Evolutionary conservation across 805 yeast species (phyloP).

Genomic region (Candida chilensis): DNA sequence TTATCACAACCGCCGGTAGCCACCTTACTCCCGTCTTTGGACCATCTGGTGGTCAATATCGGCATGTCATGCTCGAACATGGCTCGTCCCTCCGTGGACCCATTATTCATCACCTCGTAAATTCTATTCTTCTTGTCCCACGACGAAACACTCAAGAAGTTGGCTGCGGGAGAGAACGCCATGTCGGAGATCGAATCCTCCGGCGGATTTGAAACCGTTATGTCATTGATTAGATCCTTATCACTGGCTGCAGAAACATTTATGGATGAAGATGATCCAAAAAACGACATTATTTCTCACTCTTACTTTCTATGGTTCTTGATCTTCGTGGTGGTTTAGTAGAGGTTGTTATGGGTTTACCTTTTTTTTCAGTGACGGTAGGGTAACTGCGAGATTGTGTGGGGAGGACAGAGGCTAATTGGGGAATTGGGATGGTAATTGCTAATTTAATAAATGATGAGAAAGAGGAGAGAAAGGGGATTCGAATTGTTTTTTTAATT

Average conservation of each 20-base stretch:
- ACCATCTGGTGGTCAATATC: slow-evolving; percentile 75
- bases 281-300: slow-evolving; percentile 34
- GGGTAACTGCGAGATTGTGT: too few relatives aligned
- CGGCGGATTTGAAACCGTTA: slow-evolving; percentile 70
- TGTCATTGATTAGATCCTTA: slow-evolving; percentile 61
- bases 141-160: slow-evolving; percentile 69
- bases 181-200: slow-evolving; percentile 84
- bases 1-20: slow-evolving; percentile 89
- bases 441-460: too few relatives aligned
- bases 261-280: slow-evolving; percentile 14
- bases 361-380: too few relatives aligned
- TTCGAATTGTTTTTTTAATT: too few relatives aligned
- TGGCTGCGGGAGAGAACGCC: slow-evolving; percentile 81
- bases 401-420: too few relatives aligned
- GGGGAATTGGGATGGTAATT: too few relatives aligned
- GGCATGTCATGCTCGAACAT: slow-evolving; percentile 87
- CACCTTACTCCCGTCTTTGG: slow-evolving; percentile 79
- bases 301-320: too few relatives aligned
- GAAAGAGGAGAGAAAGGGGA: too few relatives aligned
- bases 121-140: slow-evolving; percentile 96
- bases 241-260: too few relatives aligned
- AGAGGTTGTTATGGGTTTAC: too few relatives aligned
- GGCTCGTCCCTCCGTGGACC: slow-evolving; percentile 82
- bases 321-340: too few relatives aligned
- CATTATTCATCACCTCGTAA: slow-evolving; percentile 74